Evolutionary conservation across 2,329 filamentous ascomycete genomes (phyloP).

Genomic region (Leptographium lundbergii): DNA sequence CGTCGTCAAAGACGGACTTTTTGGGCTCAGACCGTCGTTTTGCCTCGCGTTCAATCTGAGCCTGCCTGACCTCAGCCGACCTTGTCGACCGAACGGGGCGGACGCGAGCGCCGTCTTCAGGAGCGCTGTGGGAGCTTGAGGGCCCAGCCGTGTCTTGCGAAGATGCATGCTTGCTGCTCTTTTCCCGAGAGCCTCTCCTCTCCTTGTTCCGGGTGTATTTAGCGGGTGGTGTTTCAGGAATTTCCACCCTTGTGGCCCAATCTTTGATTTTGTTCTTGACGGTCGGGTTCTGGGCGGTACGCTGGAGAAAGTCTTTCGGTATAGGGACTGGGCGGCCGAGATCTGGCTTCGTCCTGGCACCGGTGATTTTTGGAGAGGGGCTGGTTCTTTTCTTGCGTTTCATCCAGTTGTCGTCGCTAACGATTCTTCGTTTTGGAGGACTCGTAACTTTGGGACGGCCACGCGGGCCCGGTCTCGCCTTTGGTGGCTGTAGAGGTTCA

Average conservation of each 20-base stretch:
- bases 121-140: constrained; percentile 13
- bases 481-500: neutral
- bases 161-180: constrained; percentile 7
- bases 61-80: constrained; percentile 1
- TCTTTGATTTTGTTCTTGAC: constrained; percentile 48
- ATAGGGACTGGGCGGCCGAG: constrained; percentile 25
- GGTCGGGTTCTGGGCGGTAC: constrained; percentile 39
- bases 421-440: constrained; percentile 78
- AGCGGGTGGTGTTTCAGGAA: constrained; percentile 24
- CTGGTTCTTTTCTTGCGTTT: constrained; percentile 40
- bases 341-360: constrained; percentile 18
- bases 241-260: constrained; percentile 45
- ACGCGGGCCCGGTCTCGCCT: constrained; percentile 14
- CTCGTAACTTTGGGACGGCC: constrained; percentile 31
- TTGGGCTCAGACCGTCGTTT: neutral
- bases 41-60: neutral
- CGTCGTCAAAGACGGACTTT: constrained; percentile 9
- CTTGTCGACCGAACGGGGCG: constrained; percentile 18
- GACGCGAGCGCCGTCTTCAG: constrained; percentile 23
- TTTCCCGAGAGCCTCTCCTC: constrained; percentile 8
- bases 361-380: constrained; percentile 22
- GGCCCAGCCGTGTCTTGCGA: neutral
- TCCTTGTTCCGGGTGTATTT: neutral
- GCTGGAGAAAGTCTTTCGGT: constrained; percentile 46
- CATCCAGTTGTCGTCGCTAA: constrained; percentile 88